These are phyloP conservation scores for Phytopythium helicoides DNA, from an alignment of 352 stramenopile genomes.

Conservation along the genomic window DNA sequence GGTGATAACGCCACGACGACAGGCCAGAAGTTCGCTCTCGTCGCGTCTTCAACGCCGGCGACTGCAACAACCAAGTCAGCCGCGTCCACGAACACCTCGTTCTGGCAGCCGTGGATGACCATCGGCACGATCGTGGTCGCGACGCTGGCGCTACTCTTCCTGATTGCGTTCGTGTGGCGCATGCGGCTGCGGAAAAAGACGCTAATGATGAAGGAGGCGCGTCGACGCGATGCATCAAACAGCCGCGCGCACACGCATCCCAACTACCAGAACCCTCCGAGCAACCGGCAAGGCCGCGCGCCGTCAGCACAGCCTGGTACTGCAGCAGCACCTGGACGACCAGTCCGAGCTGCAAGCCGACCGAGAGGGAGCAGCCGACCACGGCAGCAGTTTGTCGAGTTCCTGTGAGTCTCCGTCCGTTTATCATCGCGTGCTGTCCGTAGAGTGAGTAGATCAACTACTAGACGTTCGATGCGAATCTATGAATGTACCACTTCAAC, in stretches of 20 bases:
- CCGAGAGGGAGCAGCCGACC: conserved; percentile 1
- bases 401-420: not conserved
- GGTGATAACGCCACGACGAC: conserved; percentile 35
- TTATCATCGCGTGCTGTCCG: conserved; percentile 1
- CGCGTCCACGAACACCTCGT: conserved; percentile 6
- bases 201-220: conserved; percentile 19
- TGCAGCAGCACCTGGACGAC: not conserved
- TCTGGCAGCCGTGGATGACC: conserved; percentile 82
- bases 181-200: conserved; percentile 27
- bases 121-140: conserved; percentile 53
- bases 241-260: conserved; percentile 17
- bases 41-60: conserved; percentile 68
- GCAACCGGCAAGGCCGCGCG: no score
- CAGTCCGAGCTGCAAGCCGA: not conserved
- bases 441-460: no score
- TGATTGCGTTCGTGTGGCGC: conserved; percentile 52
- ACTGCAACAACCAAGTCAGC: conserved; percentile 27
- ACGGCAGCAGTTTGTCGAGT: conserved; percentile 4
- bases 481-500: no score
- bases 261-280: conserved; percentile 22
- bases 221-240: conserved; percentile 7
- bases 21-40: conserved; percentile 67
- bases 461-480: no score
- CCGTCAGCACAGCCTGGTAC: no score
- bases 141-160: conserved; percentile 46